Base-by-base conservation (phyloP, 2,329 filamentous ascomycete species). In the Dactylonectria macrodidyma region DNA sequence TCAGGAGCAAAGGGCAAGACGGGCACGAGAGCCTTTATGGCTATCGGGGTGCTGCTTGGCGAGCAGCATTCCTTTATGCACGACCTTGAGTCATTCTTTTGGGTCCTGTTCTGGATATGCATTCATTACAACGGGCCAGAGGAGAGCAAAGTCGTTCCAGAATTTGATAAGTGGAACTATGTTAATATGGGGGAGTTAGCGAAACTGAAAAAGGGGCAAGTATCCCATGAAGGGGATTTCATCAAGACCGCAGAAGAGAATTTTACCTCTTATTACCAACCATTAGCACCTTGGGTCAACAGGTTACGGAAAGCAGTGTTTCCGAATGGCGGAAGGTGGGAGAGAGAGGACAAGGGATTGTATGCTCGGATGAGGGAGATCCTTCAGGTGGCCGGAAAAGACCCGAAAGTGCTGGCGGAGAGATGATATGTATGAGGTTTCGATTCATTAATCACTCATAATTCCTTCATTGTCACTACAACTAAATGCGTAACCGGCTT, bases 1-100 rank as follows among this genome's bases (percentile, higher is more conserved):
- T 84, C 79, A 1, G 81, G 82, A 63, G 81, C 81, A 34, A 79
- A 73, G 57, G 79, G 80, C 1, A 85, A 82, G 73, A 85, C 81
- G 1, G 81, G 83, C 10, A 86, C 82, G 19, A 78, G 78, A 69
- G 81, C 80, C 1, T 86, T 86, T 62, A 86, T 86, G 79, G 82
- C 82, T 5, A 84, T 86, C 62, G 80, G 83, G 0, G 77, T 76
- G 2, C 80, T 87, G 46, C 65, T 80, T 9, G 81, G 79, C 36
- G 79, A 85, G 71, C 66, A 81, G 46, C 80, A 86, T 72, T 83
- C 78, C 1, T 84, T 84, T 36, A 85, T 85, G 77, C 38, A 65
- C 36, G 22, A 65, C 22, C 54, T 85, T 9, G 81, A 86, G 71
- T 87, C 81, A 5, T 85, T 86, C 67, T 86, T 84, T 72, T 85